Evolutionary conservation across 2,329 filamentous ascomycete species (phyloP), one percentile per base, ranked within the genome.

Genomic region (Aspergillus ustus): DNA sequence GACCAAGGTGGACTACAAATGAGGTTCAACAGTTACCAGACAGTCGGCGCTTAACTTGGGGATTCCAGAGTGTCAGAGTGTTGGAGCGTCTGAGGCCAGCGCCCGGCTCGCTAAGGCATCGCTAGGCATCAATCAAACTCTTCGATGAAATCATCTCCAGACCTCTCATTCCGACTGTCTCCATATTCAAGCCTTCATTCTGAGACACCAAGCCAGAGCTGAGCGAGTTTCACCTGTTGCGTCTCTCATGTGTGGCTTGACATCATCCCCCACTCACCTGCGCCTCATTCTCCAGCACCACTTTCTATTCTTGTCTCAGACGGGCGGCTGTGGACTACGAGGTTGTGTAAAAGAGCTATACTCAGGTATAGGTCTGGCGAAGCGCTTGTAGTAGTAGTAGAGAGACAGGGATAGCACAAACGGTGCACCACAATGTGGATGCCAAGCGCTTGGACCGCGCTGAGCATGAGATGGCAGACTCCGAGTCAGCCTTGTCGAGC

Each of bases 41-140:
- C 34, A 31, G 37, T 52, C 20, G 55, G 55, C 55, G 55, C 55
- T 58, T 58, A 53, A 50, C 29, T 22, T n/a, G 19, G 15, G 28
- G 37, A 37, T 40, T 40, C 11, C 34, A 40, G 34, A 40, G 34
- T 40, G 34, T 13, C 11, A 13, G 9, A 13, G 11, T 46, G 44
- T 25, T 15, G 44, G n/a, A 19, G n/a, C 7, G 25, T 25, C 22
- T 46, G 11, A 25, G 22, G 44, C 44, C 44, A 20, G 44, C 17
- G 20, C 46, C 59, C 58, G 57, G 55, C 54, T 31, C 9, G n/a
- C 25, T 55, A 40, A 63, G 61, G 63, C 59, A 60, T 44, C 49
- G 22, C 55, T 63, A 68, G 66, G 65, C 66, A 68, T 66, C 64
- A 56, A 59, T 52, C 29, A 63, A 61, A 60, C 9, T 54, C 46